Evolutionary conservation across 441 rosid species (phyloP), one percentile per base, ranked within the genome.

Genomic region (Arabidopsis lyrata): DNA sequence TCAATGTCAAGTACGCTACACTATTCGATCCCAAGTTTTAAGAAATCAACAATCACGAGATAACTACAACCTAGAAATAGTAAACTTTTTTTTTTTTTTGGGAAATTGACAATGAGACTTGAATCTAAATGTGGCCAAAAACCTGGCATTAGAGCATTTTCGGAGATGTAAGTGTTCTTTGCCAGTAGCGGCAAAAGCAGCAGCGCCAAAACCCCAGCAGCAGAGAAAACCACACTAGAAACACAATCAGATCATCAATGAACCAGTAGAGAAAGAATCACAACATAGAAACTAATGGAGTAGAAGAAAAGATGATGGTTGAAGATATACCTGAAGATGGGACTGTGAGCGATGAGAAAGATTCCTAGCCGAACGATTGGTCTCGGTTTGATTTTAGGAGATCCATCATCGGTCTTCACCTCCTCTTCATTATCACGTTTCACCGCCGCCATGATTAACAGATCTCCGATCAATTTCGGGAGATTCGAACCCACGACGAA

Each of bases 131-230:
- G 63, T 63, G 60, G 6, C 9, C 60, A 31, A 11, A 55, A 18
- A 94, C 99, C 97, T 83, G 98, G 98, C 97, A 95, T 88, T 69
- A 95, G 90, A 56, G 98, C 98, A 72, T 95, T 92, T 82, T 91
- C 98, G 14, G 99, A 95, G 69, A 90, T 86, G 85, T 92, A 88
- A 73, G 98, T 91, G 87, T 84, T 95, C 88, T 92, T 92, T 54
- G 97, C 97, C 36, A 95, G 90, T 27, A 88, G 83, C 29, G 99
- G 98, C 10, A 95, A 81, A 24, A 89, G 77, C 32, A 95, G 76
- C 68, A 92, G 87, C 67, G 90, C 93, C 61, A 87, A 8, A 81
- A 92, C 81, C 16, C 97, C 98, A 72, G 97, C 84, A 15, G 73
- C 77, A 81, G 86, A 95, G 79, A 95, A 90, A 48, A 85, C 63